Percentiles rank a stretch among this genome's conserved stretches.
These are phyloP conservation scores for Chionographis japonica DNA, from an alignment of 106 monocot genomes.

Conservation along the genomic window DNA sequence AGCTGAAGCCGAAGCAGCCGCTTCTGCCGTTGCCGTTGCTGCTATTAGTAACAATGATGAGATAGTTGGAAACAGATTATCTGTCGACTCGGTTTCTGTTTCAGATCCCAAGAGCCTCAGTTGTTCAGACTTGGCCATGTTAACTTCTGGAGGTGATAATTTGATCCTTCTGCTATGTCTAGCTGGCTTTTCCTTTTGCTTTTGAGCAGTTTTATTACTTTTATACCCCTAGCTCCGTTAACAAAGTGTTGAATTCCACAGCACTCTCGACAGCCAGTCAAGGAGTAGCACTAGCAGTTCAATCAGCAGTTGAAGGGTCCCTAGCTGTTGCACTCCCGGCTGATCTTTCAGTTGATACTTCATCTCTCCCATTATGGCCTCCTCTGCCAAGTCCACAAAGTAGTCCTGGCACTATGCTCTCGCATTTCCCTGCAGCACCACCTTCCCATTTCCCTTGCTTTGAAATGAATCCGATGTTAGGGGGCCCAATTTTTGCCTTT, in stretches of 20 bases:
- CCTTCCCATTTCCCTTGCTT: conserved; percentile 78
- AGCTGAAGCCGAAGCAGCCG: conserved; percentile 90
- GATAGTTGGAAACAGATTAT: conserved; percentile 26
- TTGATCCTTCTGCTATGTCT: neutral
- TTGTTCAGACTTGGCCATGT: conserved; percentile 17
- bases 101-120: conserved; percentile 31
- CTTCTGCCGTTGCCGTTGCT: conserved; percentile 95
- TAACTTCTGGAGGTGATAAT: conserved; percentile 40
- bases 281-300: conserved; percentile 26
- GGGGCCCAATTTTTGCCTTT: conserved; percentile 69
- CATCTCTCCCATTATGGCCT: conserved; percentile 68
- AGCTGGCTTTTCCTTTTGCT: neutral
- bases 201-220: neutral
- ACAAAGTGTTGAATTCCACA: conserved; percentile 6
- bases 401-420: conserved; percentile 58
- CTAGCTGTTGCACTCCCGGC: conserved; percentile 81
- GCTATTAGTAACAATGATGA: conserved; percentile 84
- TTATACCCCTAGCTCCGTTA: neutral
- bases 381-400: conserved; percentile 62
- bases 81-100: conserved; percentile 15
- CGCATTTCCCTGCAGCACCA: conserved; percentile 52
- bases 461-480: conserved; percentile 78
- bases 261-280: conserved; percentile 26
- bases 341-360: conserved; percentile 88
- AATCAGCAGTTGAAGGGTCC: conserved; percentile 60